Evolutionary conservation across 371 early-diverging fungal genomes (phyloP).

Genomic region (Apophysomyces ossiformis): DNA sequence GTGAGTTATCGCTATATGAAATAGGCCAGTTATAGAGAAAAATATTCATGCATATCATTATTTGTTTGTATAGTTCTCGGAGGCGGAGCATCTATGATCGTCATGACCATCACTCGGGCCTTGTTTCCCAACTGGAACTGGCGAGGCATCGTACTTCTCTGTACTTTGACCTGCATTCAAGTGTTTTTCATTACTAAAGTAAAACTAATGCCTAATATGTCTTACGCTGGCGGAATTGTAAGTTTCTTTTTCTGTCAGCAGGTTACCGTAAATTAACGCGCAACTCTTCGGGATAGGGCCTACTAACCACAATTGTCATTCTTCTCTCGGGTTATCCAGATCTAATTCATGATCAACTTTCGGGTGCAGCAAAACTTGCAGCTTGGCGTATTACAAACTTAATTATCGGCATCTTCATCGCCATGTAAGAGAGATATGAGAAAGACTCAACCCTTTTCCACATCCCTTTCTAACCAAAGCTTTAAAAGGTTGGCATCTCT

Average conservation of each 20-base stretch:
- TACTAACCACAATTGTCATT: conserved; percentile 38
- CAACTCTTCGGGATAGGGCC: conserved; percentile 21
- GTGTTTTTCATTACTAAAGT: conserved; percentile 42
- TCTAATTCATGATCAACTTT: conserved; percentile 33
- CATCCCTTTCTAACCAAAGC: neutral
- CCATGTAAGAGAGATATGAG: conserved; percentile 26
- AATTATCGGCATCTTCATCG: conserved; percentile 40
- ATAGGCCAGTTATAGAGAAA: too few relatives aligned
- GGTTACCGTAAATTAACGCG: neutral
- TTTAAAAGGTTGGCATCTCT: conserved; percentile 21
- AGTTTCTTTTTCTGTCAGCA: neutral
- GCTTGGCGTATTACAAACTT: conserved; percentile 41
- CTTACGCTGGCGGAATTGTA: conserved; percentile 47
- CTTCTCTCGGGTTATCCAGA: conserved; percentile 38
- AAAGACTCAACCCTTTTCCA: neutral
- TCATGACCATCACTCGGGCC: conserved; percentile 36
- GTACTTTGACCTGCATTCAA: conserved; percentile 36
- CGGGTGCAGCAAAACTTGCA: conserved; percentile 27
- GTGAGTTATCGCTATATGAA: neutral
- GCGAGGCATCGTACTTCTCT: conserved; percentile 30
- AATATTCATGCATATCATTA: neutral
- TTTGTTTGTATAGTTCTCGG: conserved; percentile 22
- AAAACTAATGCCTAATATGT: conserved; percentile 34
- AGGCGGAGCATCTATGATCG: conserved; percentile 33
- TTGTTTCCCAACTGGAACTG: conserved; percentile 37